Percentiles rank a stretch among this genome's conserved stretches.
Conservation (phyloP, 768 basidiomycete genomes). For the Leccinellum rugosiceps region DNA sequence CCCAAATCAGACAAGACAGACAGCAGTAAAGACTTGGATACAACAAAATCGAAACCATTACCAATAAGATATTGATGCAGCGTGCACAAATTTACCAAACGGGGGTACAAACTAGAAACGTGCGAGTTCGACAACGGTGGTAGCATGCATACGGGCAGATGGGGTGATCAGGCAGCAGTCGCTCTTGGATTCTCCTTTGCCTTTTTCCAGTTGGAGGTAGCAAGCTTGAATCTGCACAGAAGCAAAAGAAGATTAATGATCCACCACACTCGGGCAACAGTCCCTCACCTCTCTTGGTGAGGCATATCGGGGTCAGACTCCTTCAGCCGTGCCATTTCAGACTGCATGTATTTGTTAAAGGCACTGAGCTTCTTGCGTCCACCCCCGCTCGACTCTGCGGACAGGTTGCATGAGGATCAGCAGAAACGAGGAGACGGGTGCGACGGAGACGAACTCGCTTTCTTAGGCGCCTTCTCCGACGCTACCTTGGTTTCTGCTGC, state of each 20-base stretch:
- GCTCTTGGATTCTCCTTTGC: constrained; percentile 63
- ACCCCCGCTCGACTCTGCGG: constrained; percentile 50
- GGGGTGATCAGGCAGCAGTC: constrained; percentile 19
- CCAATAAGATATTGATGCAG: constrained; percentile 28
- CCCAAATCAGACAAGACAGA: neutral
- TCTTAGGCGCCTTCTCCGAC: constrained; percentile 51
- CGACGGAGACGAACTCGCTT: constrained; percentile 42
- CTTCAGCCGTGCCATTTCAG: constrained; percentile 76
- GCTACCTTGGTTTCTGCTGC: constrained; percentile 36
- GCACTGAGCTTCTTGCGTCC: constrained; percentile 62
- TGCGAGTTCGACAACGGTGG: constrained; percentile 5
- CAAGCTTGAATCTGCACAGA: constrained; percentile 58
- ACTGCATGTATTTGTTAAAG: constrained; percentile 81
- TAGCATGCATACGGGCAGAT: constrained; percentile 5
- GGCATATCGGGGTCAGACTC: constrained; percentile 67
- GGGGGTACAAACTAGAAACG: constrained; percentile 9
- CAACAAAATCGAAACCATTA: constrained; percentile 25
- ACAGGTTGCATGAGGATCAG: constrained; percentile 9
- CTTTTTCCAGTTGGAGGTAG: constrained; percentile 76
- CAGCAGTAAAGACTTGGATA: constrained; percentile 13
- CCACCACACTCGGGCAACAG: neutral
- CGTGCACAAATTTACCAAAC: constrained; percentile 19
- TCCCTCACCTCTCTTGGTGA: constrained; percentile 66
- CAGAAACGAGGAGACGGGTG: constrained; percentile 10
- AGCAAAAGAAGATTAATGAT: neutral